phyloP scores from a whole-genome alignment of 306 rosid genomes.

The Gillenia trifoliata region DNA sequence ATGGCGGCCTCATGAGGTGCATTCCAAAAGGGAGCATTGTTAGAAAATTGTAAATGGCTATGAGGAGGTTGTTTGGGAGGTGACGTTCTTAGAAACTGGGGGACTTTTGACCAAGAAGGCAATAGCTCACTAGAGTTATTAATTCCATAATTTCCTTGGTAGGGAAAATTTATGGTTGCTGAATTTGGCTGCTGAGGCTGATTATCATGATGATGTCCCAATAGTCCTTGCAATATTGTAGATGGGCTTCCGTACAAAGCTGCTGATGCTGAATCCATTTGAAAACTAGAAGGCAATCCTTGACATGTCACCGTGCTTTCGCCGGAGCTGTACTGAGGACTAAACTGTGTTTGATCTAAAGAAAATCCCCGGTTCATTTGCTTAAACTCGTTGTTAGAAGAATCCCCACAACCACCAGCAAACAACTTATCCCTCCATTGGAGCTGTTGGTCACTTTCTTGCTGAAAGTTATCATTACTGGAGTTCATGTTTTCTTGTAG shows the following conservation, averaged over 20 bases:
- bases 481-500: slow-evolving; percentile 64
- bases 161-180: slow-evolving; percentile 28
- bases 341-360: slow-evolving; percentile 61
- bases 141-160: slow-evolving; percentile 44
- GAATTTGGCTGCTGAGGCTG: slow-evolving; percentile 42
- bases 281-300: slow-evolving; percentile 42
- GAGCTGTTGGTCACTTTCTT: slow-evolving; percentile 52
- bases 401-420: slow-evolving; percentile 27
- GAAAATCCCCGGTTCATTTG: slow-evolving; percentile 63
- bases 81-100: slow-evolving; percentile 69
- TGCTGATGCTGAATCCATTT: slow-evolving; percentile 41
- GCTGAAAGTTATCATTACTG: slow-evolving; percentile 41
- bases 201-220: slow-evolving; percentile 35
- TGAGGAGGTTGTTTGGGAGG: slow-evolving; percentile 60
- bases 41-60: slow-evolving; percentile 71
- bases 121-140: slow-evolving; percentile 45
- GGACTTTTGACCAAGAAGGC: slow-evolving; percentile 46
- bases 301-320: slow-evolving; percentile 68
- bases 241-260: slow-evolving; percentile 58
- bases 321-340: slow-evolving; percentile 74
- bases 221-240: slow-evolving; percentile 63
- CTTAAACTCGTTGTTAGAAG: slow-evolving; percentile 40
- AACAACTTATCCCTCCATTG: slow-evolving; percentile 73
- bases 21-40: slow-evolving; percentile 83
- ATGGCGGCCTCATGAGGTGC: slow-evolving; percentile 59